Base-by-base conservation (phyloP, 1,139 yeast species). In the Zygosaccharomyces sapae region DNA sequence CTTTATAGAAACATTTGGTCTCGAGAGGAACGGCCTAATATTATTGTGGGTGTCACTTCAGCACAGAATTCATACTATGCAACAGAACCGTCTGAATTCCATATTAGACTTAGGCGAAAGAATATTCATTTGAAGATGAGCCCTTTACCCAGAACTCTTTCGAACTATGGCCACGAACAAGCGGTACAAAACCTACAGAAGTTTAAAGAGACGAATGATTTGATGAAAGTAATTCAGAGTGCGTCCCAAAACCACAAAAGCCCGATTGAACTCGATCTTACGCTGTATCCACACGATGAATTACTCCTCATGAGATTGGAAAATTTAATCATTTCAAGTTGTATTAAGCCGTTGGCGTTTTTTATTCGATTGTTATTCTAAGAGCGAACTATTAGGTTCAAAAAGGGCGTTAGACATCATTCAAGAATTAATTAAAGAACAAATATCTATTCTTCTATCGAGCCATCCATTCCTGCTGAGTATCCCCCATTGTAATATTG, bases 281-380 rank as follows among this genome's bases (percentile, higher is more conserved):
- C 38, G 8, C 44, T 46, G 30, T 47, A 33, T 37, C 63, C 70
- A 0, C 79, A 77, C 56, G 61, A 72, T 2, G 77, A 77, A 30
- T 74, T 87, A 45, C 58, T 76, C 25, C 66, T 79, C 13, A 67
- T 72, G 4, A 95, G 88, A 63, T 71, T 80, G 57, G 88, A 84
- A 55, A 83, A 83, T 58, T 70, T 88, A 45, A 75, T 85, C 25
- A 79, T 83, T 6, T 86, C 86, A 57, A 77, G 86, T 33, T 83
- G 86, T 55, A 79, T 88, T 49, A 88, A 88, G 56, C 86, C 96
- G 0, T 64, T 86, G 33, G 79, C 90, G 0, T n/a, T 82, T 88
- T 0, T 54, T 88, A 10, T 70, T 80, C 46, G 85, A 81, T 59
- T 82, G 90, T 57, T 63, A 46, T n/a, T 47, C 70, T 37, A 86